Percentiles rank a stretch among this genome's conserved stretches.
These are phyloP conservation scores for Aspergillus pseudoglaucus DNA, from an alignment of 2,329 filamentous ascomycete genomes.

Conservation along the genomic window DNA sequence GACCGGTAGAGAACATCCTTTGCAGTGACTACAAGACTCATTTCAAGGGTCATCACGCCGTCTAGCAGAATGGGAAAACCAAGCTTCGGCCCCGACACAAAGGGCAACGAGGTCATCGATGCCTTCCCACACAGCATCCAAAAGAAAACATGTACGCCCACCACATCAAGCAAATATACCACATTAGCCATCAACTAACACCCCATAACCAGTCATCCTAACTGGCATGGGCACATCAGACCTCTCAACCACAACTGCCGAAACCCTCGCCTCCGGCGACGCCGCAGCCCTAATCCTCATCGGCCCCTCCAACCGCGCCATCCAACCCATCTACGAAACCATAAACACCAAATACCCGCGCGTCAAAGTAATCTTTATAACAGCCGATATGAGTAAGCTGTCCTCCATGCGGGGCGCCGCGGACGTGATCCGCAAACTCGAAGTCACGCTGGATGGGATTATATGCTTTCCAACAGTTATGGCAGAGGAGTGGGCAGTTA, in stretches of 20 bases:
- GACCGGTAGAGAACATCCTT: neutral
- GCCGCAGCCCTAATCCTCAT: conserved; percentile 23
- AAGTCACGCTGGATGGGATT: conserved; percentile 16
- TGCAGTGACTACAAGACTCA: too few relatives aligned
- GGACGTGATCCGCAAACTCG: conserved; percentile 9
- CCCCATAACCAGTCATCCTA: conserved; percentile 17
- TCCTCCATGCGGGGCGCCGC: conserved; percentile 13
- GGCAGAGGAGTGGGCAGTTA: conserved; percentile 13
- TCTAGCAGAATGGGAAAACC: neutral
- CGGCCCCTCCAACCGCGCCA: conserved; percentile 18
- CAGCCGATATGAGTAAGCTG: conserved; percentile 10
- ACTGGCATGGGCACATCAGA: conserved; percentile 18
- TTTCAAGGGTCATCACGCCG: neutral
- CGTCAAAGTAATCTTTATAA: conserved; percentile 16
- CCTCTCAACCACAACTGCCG: conserved; percentile 20
- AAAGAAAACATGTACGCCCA: conserved; percentile 22
- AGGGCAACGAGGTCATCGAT: conserved; percentile 23
- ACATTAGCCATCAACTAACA: neutral
- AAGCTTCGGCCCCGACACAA: conserved; percentile 13
- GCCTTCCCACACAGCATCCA: conserved; percentile 22
- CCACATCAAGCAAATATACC: neutral
- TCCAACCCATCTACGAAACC: conserved; percentile 19
- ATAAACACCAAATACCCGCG: conserved; percentile 14
- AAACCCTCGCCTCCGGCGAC: conserved; percentile 19
- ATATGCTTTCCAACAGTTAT: conserved; percentile 14